These are phyloP conservation scores for Russula lepida DNA, from an alignment of 768 basidiomycete species.

Conservation along the genomic window DNA sequence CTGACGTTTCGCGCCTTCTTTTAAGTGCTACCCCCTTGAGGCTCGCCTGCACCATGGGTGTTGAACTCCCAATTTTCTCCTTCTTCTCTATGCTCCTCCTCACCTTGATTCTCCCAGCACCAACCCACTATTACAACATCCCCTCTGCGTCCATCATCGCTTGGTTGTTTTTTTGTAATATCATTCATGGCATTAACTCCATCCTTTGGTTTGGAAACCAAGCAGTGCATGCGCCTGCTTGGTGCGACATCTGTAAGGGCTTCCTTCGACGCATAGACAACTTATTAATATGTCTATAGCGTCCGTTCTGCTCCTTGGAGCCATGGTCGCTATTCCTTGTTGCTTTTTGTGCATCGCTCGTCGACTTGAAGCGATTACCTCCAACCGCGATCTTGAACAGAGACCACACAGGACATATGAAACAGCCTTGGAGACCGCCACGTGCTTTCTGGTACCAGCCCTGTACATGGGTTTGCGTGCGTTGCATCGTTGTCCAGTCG, in stretches of 20 bases:
- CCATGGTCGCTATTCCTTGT: conserved; percentile 20
- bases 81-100: conserved; percentile 14
- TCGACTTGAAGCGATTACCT: conserved; percentile 18
- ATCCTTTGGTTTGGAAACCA: conserved; percentile 30
- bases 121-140: conserved; percentile 11
- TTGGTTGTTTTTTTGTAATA: conserved; percentile 23
- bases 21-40: conserved; percentile 5
- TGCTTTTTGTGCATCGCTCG: conserved; percentile 19
- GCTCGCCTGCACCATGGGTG: conserved; percentile 5
- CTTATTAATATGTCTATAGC: conserved; percentile 6
- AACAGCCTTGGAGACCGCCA: conserved; percentile 3
- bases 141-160: conserved; percentile 19
- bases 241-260: conserved; percentile 35
- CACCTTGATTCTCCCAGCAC: conserved; percentile 17
- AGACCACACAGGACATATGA: neutral
- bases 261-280: neutral
- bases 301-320: conserved; percentile 17
- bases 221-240: conserved; percentile 25
- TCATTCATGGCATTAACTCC: conserved; percentile 27
- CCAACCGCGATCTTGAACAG: neutral
- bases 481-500: neutral
- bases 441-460: conserved; percentile 14
- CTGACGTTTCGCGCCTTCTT: neutral
- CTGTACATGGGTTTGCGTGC: conserved; percentile 20
- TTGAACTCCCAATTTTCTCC: conserved; percentile 17